phyloP scores from a whole-genome alignment of 2,329 filamentous ascomycete species.

The Dactylellina parvicollis region DNA sequence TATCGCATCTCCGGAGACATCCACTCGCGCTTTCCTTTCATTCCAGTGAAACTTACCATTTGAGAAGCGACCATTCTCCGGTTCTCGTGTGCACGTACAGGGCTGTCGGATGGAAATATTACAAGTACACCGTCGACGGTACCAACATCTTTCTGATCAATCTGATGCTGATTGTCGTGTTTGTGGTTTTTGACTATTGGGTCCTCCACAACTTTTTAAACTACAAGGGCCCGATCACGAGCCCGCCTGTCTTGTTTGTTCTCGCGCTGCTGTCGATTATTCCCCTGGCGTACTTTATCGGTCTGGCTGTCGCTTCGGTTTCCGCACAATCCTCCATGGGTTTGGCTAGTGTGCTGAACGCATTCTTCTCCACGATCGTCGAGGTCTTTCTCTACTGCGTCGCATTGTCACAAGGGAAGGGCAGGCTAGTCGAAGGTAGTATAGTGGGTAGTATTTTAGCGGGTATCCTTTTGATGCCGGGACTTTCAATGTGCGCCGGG shows the following conservation, averaged over 20 bases:
- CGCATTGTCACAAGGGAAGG: conserved; percentile 90
- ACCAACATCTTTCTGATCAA: conserved; percentile 99
- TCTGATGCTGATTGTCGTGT: conserved; percentile 88
- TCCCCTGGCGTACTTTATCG: conserved; percentile 96
- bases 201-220: conserved; percentile 66
- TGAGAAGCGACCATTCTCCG: conserved; percentile 70
- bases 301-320: conserved; percentile 96
- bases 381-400: conserved; percentile 98
- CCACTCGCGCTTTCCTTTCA: conserved; percentile 93
- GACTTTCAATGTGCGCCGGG: conserved; percentile 97
- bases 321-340: conserved; percentile 99
- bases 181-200: conserved; percentile 92
- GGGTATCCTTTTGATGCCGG: conserved; percentile 91
- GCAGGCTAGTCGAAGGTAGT: conserved; percentile 91
- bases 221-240: conserved; percentile 74
- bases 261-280: conserved; percentile 91
- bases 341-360: conserved; percentile 93
- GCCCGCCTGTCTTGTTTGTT: conserved; percentile 84
- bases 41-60: conserved; percentile 79
- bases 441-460: conserved; percentile 98
- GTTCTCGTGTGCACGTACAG: conserved; percentile 97
- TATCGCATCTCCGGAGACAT: conserved; percentile 90
- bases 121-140: conserved; percentile 98
- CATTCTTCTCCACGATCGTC: conserved; percentile 96
- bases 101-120: conserved; percentile 92